A percentile compares a stretch with the other conserved stretches of the same genome.
phyloP scores from a whole-genome alignment of 2,329 filamentous ascomycete genomes.

The Neonectria faginata region DNA sequence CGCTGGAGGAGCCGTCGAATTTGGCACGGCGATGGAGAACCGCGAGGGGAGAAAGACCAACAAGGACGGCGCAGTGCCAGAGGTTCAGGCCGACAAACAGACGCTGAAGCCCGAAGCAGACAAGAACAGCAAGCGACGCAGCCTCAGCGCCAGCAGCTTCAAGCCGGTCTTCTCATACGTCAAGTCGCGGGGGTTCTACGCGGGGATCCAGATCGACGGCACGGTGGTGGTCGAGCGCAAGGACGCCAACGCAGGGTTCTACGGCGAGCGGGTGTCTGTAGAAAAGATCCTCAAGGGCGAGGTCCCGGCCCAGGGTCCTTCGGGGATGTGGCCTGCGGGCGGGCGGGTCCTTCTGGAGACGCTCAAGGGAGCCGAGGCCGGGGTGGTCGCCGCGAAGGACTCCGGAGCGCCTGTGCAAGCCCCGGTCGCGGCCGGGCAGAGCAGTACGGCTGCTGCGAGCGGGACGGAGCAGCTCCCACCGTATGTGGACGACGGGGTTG shows the following conservation, averaged over 20 bases:
- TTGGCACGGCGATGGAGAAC: conserved; percentile 45
- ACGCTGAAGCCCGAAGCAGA: conserved; percentile 45
- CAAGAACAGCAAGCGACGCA: conserved; percentile 47
- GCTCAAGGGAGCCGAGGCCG: conserved; percentile 50
- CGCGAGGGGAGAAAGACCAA: conserved; percentile 57
- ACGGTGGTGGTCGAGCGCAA: conserved; percentile 86
- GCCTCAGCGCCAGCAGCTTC: conserved; percentile 45
- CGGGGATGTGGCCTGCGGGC: conserved; percentile 50
- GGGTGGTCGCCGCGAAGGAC: conserved; percentile 37
- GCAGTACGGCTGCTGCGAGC: conserved; percentile 20
- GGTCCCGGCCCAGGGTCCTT: conserved; percentile 42
- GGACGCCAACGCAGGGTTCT: conserved; percentile 91
- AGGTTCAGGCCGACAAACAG: conserved; percentile 31
- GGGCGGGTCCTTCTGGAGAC: conserved; percentile 47
- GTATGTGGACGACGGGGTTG: conserved; percentile 42
- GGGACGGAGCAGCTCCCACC: conserved; percentile 36
- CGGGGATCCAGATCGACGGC: conserved; percentile 86
- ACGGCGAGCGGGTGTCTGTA: conserved; percentile 69
- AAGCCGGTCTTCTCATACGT: conserved; percentile 75
- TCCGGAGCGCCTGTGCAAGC: conserved; percentile 18
- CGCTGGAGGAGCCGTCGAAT: conserved; percentile 80
- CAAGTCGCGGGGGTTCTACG: conserved; percentile 90
- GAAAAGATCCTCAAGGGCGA: conserved; percentile 62
- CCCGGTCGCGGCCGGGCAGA: conserved; percentile 25
- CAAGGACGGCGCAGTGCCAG: conserved; percentile 40